A percentile compares a stretch with the other conserved stretches of the same genome.
Evolutionary conservation across 768 basidiomycete genomes (phyloP).

Genomic region (Peribolospora baueri): DNA sequence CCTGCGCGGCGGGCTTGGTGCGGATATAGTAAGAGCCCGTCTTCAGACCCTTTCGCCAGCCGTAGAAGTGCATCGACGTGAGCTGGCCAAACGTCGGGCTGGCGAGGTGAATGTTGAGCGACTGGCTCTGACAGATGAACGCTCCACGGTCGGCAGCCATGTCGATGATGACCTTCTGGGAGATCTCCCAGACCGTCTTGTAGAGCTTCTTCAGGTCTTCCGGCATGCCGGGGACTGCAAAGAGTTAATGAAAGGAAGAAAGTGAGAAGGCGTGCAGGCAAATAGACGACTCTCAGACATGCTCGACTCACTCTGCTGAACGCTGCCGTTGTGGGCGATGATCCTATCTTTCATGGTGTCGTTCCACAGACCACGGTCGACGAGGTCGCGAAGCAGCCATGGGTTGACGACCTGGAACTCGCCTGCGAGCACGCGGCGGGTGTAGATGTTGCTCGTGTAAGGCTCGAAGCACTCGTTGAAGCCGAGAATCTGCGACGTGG

Average conservation of each 20-base stretch:
- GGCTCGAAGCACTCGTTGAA: constrained; percentile 99
- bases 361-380: constrained; percentile 83
- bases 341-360: constrained; percentile 99
- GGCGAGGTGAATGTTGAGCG: constrained; percentile 76
- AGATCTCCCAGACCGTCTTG: constrained; percentile 99
- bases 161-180: constrained; percentile 93
- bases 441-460: constrained; percentile 97
- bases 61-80: constrained; percentile 93
- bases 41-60: constrained; percentile 99
- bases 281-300: not conserved
- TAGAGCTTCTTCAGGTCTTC: constrained; percentile 88
- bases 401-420: constrained; percentile 99
- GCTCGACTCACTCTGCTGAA: constrained; percentile 14
- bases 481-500: constrained; percentile 91
- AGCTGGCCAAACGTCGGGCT: constrained; percentile 74
- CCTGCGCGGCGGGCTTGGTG: constrained; percentile 64
- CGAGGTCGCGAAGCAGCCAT: constrained; percentile 94
- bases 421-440: constrained; percentile 92
- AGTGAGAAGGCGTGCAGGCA: not conserved
- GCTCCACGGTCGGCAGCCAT: constrained; percentile 96
- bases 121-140: constrained; percentile 90
- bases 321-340: constrained; percentile 65
- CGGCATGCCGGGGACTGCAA: constrained; percentile 65
- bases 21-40: constrained; percentile 72
- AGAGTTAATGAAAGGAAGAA: constrained; percentile 22